Percentiles rank a stretch among this genome's conserved stretches.
Evolutionary conservation across 495 filamentous ascomycete species (phyloP).

Genomic region (Lophiostoma macrostomum): DNA sequence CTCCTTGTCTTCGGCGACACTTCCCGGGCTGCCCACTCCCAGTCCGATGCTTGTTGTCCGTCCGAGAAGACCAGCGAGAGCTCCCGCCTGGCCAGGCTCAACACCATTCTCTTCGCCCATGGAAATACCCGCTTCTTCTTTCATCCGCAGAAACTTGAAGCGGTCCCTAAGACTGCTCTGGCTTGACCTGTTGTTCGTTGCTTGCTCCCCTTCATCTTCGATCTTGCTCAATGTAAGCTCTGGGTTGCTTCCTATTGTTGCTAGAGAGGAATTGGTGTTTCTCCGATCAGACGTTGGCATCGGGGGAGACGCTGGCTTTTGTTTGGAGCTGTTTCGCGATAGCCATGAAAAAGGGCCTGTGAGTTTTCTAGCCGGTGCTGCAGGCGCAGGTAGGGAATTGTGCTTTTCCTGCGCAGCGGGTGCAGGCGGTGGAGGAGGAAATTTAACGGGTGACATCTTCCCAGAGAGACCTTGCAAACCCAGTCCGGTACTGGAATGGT

Average conservation of each 20-base stretch:
- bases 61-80: slow-evolving; percentile 45
- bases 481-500: slow-evolving; percentile 11
- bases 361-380: slow-evolving; percentile 59
- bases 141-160: slow-evolving; percentile 79
- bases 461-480: slow-evolving; percentile 31
- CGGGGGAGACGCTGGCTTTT: slow-evolving; percentile 57
- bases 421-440: slow-evolving; percentile 28
- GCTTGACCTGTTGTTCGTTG: slow-evolving; percentile 50
- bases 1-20: slow-evolving; percentile 55
- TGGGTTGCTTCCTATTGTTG: slow-evolving; percentile 68
- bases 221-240: slow-evolving; percentile 69
- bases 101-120: slow-evolving; percentile 50
- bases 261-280: slow-evolving; percentile 73
- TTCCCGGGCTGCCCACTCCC: slow-evolving; percentile 54
- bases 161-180: slow-evolving; percentile 76
- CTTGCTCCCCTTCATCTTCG: slow-evolving; percentile 60
- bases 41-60: slow-evolving; percentile 50
- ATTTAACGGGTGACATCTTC: slow-evolving; percentile 30
- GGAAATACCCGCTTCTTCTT: slow-evolving; percentile 67
- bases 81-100: slow-evolving; percentile 37
- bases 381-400: slow-evolving; percentile 25
- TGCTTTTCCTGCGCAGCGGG: slow-evolving; percentile 23
- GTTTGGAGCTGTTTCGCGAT: slow-evolving; percentile 65
- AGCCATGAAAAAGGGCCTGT: slow-evolving; percentile 83
- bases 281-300: slow-evolving; percentile 51